Evolutionary conservation across 257 asterid genomes (phyloP), one percentile per base, ranked within the genome.

Genomic region (Petunia secreta): DNA sequence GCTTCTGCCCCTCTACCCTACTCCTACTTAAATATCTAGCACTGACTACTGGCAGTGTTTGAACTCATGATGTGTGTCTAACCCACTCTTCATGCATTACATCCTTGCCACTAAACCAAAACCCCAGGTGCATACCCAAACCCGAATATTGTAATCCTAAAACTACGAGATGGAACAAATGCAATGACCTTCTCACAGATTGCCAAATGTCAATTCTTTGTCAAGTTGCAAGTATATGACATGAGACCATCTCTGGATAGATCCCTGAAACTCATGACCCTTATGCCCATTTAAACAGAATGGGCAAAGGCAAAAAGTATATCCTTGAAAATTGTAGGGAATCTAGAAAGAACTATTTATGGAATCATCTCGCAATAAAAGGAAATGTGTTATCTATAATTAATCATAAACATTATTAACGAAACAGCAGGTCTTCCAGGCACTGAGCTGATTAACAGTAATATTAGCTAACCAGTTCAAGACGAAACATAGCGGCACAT

Each of bases 231-330:
- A 41, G 7, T 7, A 39, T 39, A 15, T 7, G 75, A 66, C 36
- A 67, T 0, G n/a, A n/a, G 15, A 43, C 7, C 54, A 67, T 43
- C 39, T 67, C 39, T 41, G 55, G 75, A 43, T 15, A 43, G 75
- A 67, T 67, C 15, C 75, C 15, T n/a, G 43, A 67, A 67, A 43
- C 38, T 67, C 16, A 67, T 67, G 43, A 67, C 55, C 55, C 55
- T 67, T 67, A 8, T 4, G 52, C 39, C 75, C 38, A 67, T 15
- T 38, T 38, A 13, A 66, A 40, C 13, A 66, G 40, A 13, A 14
- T 66, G 74, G 74, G 15, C 52, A 66, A 52, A 66, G 37, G 41
- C 39, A 66, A 52, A 15, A 66, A 14, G 53, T n/a, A 40, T 5
- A 7, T 1, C 52, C 37, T 14, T 40, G 53, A 66, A 6, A 40